Evolutionary conservation across 83 land plant genomes (phyloP).

Genomic region (Picea abies): DNA sequence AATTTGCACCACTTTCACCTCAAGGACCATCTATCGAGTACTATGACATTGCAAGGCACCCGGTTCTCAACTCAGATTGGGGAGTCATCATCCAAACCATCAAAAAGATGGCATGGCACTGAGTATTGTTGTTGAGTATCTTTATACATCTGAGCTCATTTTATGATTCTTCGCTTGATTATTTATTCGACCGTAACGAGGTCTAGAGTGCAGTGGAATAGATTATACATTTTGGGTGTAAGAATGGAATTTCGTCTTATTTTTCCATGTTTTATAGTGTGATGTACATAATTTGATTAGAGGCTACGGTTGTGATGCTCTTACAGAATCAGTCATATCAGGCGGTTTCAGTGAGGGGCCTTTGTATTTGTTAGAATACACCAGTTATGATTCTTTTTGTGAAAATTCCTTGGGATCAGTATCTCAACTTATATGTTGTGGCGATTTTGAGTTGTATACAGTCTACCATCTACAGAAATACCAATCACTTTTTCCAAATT

Average conservation of each 20-base stretch:
- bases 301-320: background rate
- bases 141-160: background rate
- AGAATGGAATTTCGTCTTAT: background rate
- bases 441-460: constrained; percentile 9
- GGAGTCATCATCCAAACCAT: constrained; percentile 9
- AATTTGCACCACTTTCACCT: constrained; percentile 1
- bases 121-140: background rate
- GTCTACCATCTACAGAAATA: background rate
- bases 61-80: constrained; percentile 9
- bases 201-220: background rate
- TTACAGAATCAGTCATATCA: background rate
- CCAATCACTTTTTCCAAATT: background rate
- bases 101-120: constrained; percentile 1
- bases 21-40: constrained; percentile 7
- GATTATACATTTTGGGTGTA: background rate
- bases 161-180: background rate
- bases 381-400: background rate
- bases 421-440: constrained; percentile 3
- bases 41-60: background rate
- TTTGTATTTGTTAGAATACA: background rate
- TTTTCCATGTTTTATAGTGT: constrained; percentile 6
- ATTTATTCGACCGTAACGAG: background rate
- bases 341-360: too few species aligned
- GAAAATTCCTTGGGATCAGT: background rate
- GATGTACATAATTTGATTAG: constrained; percentile 10